Evolutionary conservation across 2,329 filamentous ascomycete genomes (phyloP).

Genomic region (Penicillium hesseltinei): DNA sequence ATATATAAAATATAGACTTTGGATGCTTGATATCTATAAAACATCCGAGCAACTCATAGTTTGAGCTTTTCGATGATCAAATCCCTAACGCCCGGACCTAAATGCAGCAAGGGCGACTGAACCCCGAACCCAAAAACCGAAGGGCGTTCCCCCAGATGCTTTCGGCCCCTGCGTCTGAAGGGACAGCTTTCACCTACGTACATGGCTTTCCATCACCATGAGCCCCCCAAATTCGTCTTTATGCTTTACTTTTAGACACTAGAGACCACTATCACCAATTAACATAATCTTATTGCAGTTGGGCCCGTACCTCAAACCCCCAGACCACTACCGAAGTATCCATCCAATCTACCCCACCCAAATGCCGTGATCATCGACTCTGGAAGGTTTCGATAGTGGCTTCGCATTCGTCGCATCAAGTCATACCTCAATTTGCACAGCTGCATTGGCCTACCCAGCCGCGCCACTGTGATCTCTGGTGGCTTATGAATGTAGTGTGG

Average conservation of each 20-base stretch:
- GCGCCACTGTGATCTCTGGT: slow-evolving; percentile 9
- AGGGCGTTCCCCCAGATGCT: slow-evolving; percentile 10
- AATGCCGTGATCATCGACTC: neutral
- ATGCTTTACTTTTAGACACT: neutral
- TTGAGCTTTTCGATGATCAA: neutral
- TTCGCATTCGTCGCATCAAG: slow-evolving; percentile 14
- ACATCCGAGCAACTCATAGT: neutral
- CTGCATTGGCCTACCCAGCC: slow-evolving; percentile 1
- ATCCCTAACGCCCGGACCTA: slow-evolving; percentile 26
- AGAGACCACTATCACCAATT: neutral
- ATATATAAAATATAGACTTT: neutral
- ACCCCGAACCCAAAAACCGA: slow-evolving; percentile 11
- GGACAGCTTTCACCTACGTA: slow-evolving; percentile 14
- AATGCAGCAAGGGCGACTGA: slow-evolving; percentile 27
- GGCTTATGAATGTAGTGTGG: slow-evolving; percentile 15
- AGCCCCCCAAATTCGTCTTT: neutral
- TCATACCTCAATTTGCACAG: slow-evolving; percentile 17
- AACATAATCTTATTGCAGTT: neutral
- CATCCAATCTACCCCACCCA: neutral
- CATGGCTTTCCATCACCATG: neutral
- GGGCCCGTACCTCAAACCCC: neutral
- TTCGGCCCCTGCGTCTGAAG: slow-evolving; percentile 22
- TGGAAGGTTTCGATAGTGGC: slow-evolving; percentile 16
- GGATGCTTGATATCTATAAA: neutral
- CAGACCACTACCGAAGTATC: neutral